Evolutionary conservation across 371 early-diverging fungal genomes (phyloP), one percentile per base, ranked within the genome.

Genomic region (Zancudomyces culisetae): DNA sequence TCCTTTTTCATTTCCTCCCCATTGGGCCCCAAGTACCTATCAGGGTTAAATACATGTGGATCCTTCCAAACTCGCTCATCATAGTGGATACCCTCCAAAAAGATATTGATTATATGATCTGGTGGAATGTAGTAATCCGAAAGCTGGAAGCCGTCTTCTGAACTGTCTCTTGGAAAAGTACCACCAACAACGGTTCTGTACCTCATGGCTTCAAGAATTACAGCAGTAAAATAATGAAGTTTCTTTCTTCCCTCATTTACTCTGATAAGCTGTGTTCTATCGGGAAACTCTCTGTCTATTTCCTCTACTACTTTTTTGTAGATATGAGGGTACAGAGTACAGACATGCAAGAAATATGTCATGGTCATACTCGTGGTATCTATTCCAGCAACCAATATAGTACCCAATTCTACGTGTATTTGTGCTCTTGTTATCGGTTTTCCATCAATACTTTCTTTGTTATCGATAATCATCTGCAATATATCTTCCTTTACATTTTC

Each of bases 121-220:
- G 39, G 43, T 13, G 64, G 62, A 2, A 64, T 41, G 12, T 21
- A 59, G 30, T 63, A 56, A 2, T 53, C 59, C 24, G 49, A 48
- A 13, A 63, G 39, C 0, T 45, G 48, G 6, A 54, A 20, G 2
- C 65, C 63, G 0, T 55, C 59, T 19, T 27, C 40, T 1, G 68
- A 64, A 1, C 57, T 46, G 20, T 58, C 53, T 27, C 70, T 50
- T 19, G 52, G 49, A 42, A 66, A 40, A 27, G 18, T 54, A 39
- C 54, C 55, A 12, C 57, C 52, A 2, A 57, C 57, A 13, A 54
- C 52, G 0, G 63, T 53, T 1, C 45, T 49, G 18, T 61, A 13
- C 3, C 71, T 61, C 55, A 70, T 28, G 0, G 67, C 51, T 55
- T 70, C 71, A 43, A 60, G 46, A 29, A 70, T 45, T 0, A 58